Conservation (phyloP, 805 yeast genomes). For the Scheffersomyces lignosus region DNA sequence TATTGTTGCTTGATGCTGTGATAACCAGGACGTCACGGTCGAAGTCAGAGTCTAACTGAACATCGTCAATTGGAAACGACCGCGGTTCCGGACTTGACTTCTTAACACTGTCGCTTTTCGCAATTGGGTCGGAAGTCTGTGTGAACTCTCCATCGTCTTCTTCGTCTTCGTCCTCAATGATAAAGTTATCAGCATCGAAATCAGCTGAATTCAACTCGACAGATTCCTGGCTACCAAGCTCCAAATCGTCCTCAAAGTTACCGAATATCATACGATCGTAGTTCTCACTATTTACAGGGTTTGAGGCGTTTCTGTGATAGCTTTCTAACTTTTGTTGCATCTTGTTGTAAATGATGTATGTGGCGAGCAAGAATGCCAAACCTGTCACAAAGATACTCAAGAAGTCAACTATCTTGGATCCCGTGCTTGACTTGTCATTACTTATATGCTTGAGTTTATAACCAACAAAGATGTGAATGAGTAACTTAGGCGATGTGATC, state of each 20-base stretch:
- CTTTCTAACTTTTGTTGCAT: slow-evolving; percentile 39
- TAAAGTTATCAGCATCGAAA: slow-evolving; percentile 41
- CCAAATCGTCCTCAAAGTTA: slow-evolving; percentile 39
- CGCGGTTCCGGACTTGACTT: no score
- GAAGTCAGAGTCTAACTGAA: no score
- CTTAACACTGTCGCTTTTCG: no score
- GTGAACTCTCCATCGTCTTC: slow-evolving; percentile 6
- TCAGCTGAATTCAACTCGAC: slow-evolving; percentile 39
- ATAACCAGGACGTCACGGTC: no score
- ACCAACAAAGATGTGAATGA: slow-evolving; percentile 79
- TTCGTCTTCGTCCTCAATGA: slow-evolving; percentile 38
- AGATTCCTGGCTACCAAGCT: slow-evolving; percentile 22
- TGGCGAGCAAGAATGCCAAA: slow-evolving; percentile 54
- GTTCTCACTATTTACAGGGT: slow-evolving; percentile 6
- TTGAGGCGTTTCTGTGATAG: slow-evolving; percentile 19
- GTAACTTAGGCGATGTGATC: slow-evolving; percentile 77
- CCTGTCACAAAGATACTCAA: slow-evolving; percentile 60
- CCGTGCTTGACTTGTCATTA: slow-evolving; percentile 46
- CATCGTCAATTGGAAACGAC: no score
- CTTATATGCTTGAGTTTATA: slow-evolving; percentile 70
- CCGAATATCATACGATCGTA: slow-evolving; percentile 40
- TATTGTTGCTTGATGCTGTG: slow-evolving; percentile 4
- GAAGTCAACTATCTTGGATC: slow-evolving; percentile 60
- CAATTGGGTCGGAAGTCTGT: not conserved
- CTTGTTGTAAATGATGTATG: slow-evolving; percentile 65